phyloP scores from a whole-genome alignment of 129 eudicot genomes.

The Pseudognaphalium luteoalbum region DNA sequence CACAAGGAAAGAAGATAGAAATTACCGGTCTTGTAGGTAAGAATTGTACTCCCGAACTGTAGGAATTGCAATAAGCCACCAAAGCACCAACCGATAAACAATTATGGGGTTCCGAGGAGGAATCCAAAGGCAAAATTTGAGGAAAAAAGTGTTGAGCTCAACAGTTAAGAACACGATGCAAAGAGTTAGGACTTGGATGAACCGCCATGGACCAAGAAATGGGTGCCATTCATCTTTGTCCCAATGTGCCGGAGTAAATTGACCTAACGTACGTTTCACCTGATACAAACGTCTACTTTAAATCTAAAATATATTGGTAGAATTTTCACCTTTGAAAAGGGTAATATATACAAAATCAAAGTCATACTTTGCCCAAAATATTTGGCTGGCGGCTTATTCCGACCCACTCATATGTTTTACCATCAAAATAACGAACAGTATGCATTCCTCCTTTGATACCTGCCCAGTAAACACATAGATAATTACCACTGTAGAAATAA shows the following conservation, averaged over 20 bases:
- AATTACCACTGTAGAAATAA: not conserved
- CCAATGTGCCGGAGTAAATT: constrained; percentile 98
- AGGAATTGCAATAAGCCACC: constrained; percentile 98
- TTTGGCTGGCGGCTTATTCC: constrained; percentile 98
- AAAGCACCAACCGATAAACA: constrained; percentile 73
- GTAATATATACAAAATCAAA: not conserved
- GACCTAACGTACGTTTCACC: constrained; percentile 91
- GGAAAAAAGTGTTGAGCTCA: constrained; percentile 92
- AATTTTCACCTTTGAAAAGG: not conserved
- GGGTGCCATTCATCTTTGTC: constrained; percentile 99
- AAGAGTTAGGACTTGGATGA: constrained; percentile 81
- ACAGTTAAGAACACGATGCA: constrained; percentile 84
- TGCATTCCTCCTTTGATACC: constrained; percentile 99
- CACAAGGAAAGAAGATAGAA: not conserved
- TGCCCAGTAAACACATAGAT: constrained; percentile 26
- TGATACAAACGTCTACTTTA: constrained; percentile 13
- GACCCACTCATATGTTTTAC: constrained; percentile 96
- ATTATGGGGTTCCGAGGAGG: constrained; percentile 91
- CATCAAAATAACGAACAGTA: constrained; percentile 93
- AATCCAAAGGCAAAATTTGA: constrained; percentile 95
- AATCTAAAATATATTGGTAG: not conserved
- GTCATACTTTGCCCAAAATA: constrained; percentile 79
- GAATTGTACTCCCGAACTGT: constrained; percentile 94
- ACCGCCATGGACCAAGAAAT: constrained; percentile 89
- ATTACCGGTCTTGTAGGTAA: constrained; percentile 87